phyloP scores from a whole-genome alignment of 805 yeast genomes.

The Grigorovia humatica region DNA sequence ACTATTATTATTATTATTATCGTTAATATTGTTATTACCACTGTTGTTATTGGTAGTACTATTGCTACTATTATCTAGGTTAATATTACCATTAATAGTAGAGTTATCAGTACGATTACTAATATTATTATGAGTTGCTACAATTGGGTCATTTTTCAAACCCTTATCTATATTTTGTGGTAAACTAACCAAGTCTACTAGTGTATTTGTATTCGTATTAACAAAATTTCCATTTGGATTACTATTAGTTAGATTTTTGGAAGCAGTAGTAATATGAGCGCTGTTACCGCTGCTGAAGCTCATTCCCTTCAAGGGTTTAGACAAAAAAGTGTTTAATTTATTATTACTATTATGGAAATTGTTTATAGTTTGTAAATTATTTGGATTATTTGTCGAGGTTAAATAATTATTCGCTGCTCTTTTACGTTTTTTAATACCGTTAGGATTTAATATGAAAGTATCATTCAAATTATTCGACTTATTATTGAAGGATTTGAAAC shows the following conservation, averaged over 20 bases:
- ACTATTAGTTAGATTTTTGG: not conserved
- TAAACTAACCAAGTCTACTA: not conserved
- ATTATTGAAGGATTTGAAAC: constrained; percentile 1
- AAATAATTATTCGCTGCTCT: constrained; percentile 1
- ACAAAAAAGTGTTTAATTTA: not conserved
- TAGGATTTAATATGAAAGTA: constrained; percentile 25
- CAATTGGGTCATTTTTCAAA: not conserved
- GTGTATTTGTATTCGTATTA: not conserved
- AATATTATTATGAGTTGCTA: too few relatives aligned
- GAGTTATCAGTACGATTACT: not conserved
- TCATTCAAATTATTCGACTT: constrained; percentile 1
- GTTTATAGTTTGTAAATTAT: not conserved
- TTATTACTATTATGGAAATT: not conserved
- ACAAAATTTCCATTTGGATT: not conserved
- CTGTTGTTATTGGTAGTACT: not conserved
- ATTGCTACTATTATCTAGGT: not conserved
- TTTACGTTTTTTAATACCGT: constrained; percentile 24
- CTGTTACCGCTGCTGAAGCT: not conserved
- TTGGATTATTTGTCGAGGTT: not conserved
- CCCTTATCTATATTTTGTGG: not conserved
- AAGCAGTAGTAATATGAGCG: too few relatives aligned
- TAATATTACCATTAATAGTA: not conserved
- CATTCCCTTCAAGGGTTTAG: not conserved
- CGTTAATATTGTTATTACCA: not conserved
- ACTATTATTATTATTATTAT: not conserved